Base-by-base conservation (phyloP, 2,329 filamentous ascomycete genomes). In the Zasmidium cellare region DNA sequence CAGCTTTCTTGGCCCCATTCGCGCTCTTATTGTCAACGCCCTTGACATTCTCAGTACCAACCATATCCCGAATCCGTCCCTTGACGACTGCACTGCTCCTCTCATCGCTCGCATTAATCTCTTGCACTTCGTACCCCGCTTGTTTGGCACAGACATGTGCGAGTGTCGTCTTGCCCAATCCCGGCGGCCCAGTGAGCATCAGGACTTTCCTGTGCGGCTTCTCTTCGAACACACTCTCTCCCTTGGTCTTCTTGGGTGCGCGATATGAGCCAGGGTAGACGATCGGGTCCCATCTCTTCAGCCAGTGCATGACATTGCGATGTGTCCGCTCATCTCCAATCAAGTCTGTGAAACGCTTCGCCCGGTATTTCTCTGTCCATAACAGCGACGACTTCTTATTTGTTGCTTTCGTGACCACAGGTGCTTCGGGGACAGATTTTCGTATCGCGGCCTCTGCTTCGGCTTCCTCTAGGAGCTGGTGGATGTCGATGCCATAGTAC, bases 331-430 rank as follows among this genome's bases (percentile, higher is more conserved):
- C 94, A 67, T 99, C 94, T 24, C 96, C 96, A 49, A 96, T 91
- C 0, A 99, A 81, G 66, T 99, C 94, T 66, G 92, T 90, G 68
- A 97, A 99, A 67, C 87, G 93, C 60, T 86, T 86, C 24, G 94
- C 94, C 35, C 94, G 87, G 71, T 99, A 99, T 72, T 99, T 99
- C 72, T 99, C 94, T 0, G 93, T 96, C 94, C 94, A 99, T 71
- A 99, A 79, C 28, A 91, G 74, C 0, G 85, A 82, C 16, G 62
- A 66, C 60, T 74, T 77, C 28, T 67, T 70, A 3, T 53, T 48
- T 25, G 45, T 61, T 62, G 82, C 80, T 0, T 78, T 76, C n/a
- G 75, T 73, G 22, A 75, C 49, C 31, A 70, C 66, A 16, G 71
- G 69, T 12, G 48, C 20, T 11, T 74, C 66, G 1, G 65, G 52